Conservation (phyloP, 805 yeast genomes). For the Blastobotrys attinorum region DNA sequence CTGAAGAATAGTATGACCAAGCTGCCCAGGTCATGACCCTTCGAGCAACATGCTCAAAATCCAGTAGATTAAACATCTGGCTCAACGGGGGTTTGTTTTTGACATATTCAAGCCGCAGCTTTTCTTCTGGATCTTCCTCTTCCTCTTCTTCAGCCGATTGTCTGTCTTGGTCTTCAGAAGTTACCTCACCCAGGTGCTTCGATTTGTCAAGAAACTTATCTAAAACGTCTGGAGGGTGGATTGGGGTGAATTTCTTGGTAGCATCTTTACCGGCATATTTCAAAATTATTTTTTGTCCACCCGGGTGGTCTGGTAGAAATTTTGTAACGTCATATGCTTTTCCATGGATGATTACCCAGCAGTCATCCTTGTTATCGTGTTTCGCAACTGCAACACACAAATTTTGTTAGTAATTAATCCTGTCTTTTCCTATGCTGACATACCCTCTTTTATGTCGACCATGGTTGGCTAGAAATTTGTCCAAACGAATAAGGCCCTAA, state of each 20-base stretch:
- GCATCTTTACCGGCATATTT: constrained; percentile 70
- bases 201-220: constrained; percentile 50
- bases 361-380: constrained; percentile 52
- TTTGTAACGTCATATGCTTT: constrained; percentile 72
- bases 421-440: background rate
- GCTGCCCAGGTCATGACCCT: constrained; percentile 69
- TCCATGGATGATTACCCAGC: constrained; percentile 81
- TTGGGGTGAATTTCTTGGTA: constrained; percentile 74
- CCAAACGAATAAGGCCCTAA: background rate
- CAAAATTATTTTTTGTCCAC: constrained; percentile 48
- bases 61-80: constrained; percentile 68
- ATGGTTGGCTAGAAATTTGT: constrained; percentile 2
- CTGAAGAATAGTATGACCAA: constrained; percentile 91
- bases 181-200: constrained; percentile 48
- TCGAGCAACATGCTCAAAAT: constrained; percentile 82
- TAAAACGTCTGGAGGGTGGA: constrained; percentile 85
- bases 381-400: constrained; percentile 42
- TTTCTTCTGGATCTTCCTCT: constrained; percentile 36
- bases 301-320: constrained; percentile 52
- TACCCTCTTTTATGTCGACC: constrained; percentile 17
- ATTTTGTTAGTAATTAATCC: constrained; percentile 7
- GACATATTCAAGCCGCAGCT: constrained; percentile 34
- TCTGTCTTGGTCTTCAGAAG: constrained; percentile 22
- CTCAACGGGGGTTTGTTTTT: constrained; percentile 59
- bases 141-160: constrained; percentile 32